A percentile compares a stretch with the other conserved stretches of the same genome.
These are phyloP conservation scores for Carpinus fangiana DNA, from an alignment of 306 rosid species.

Conservation along the genomic window DNA sequence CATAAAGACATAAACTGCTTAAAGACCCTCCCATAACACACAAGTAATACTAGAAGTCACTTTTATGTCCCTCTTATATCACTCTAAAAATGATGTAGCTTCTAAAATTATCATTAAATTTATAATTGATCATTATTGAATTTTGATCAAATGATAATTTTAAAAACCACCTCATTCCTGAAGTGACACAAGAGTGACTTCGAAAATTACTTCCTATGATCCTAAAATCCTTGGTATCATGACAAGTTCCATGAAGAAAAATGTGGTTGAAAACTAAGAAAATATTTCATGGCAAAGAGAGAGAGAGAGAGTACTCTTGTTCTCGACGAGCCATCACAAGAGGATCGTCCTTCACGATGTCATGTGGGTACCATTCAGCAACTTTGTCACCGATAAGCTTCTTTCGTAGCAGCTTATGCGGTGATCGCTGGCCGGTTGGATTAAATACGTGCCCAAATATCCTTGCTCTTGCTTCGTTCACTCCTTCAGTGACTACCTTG, in stretches of 20 bases:
- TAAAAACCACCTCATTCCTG: no score
- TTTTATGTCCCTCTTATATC: no score
- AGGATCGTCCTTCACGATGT: slow-evolving; percentile 76
- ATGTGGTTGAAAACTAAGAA: background rate
- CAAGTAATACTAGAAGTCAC: background rate
- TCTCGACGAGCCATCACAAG: slow-evolving; percentile 68
- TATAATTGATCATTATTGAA: no score
- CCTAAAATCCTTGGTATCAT: background rate
- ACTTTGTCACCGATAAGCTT: slow-evolving; percentile 87
- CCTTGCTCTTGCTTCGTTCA: slow-evolving; percentile 68
- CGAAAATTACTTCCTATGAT: no score
- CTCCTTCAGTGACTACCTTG: slow-evolving; percentile 50
- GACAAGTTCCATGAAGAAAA: slow-evolving; percentile 1
- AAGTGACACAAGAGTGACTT: no score
- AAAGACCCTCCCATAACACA: background rate
- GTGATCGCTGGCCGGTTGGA: slow-evolving; percentile 61
- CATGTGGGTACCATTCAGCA: slow-evolving; percentile 82
- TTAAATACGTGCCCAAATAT: slow-evolving; percentile 82
- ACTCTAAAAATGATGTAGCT: no score
- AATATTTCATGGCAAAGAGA: background rate
- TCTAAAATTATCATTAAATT: no score
- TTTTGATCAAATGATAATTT: no score
- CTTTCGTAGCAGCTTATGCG: slow-evolving; percentile 77
- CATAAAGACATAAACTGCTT: background rate
- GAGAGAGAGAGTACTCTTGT: slow-evolving; percentile 58